Base-by-base conservation (phyloP, 2,329 filamentous ascomycete genomes). In the Clonostachys chloroleuca region DNA sequence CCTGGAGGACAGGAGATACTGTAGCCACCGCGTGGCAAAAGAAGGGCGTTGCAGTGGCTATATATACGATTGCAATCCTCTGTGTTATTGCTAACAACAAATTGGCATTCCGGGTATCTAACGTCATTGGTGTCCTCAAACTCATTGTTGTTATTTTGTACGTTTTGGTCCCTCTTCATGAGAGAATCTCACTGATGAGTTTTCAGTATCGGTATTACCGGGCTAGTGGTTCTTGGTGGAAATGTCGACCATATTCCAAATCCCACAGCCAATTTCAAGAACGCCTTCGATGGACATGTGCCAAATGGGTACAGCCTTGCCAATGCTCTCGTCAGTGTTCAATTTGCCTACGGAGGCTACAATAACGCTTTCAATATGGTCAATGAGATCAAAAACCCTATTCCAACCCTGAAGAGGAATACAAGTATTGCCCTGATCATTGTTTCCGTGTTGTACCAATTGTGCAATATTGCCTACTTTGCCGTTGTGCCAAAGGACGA, bases 391-490 rank as follows among this genome's bases (percentile, higher is more conserved):
- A 77, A 73, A 51, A 70, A 77, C 40, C 79, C 79, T 0, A 70
- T 66, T 33, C 73, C 71, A 54, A 83, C 80, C 1, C 67, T 83
- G 6, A 58, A 70, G 2, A 65, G 81, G 44, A 80, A 80, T 1
- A 79, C 78, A 0, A 80, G 80, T 0, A 57, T 84, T 0, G 81
- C 80, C 3, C 69, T 84, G 5, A 77, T 74, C 3, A 74, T 72
- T 6, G 79, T 81, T 5, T 81, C 80, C 0, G 68, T 82, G 3
- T 69, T 84, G 0, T 86, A 86, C 55, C 67, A 85, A 12, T 69
- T 85, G 9, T 81, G 80, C 43, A 85, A 86, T 53, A 74, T 86
- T 3, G 80, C 82, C 2, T 86, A 85, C 63, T 85, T 85, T 50
- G 76, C 81, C 0, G 81, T 80, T 0, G 80, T 84, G 12, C 72